Conservation (phyloP, 2,329 filamentous ascomycete genomes). For the Ceratocystis colombiana region DNA sequence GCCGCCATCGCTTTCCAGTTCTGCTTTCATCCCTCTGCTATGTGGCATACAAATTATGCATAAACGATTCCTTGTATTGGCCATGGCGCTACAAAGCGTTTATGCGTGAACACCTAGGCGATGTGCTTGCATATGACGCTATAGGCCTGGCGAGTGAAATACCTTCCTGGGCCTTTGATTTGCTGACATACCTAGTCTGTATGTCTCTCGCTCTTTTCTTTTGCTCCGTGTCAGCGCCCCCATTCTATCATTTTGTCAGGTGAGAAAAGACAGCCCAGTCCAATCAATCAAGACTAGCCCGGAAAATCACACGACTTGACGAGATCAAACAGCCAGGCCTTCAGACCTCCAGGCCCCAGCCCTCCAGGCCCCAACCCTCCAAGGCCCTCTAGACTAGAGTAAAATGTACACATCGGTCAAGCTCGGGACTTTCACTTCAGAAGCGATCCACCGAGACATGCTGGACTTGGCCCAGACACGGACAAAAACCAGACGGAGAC, state of each 20-base stretch:
- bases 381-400: too few species aligned
- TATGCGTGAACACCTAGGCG: background rate
- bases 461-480: background rate
- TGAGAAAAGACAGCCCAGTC: too few species aligned
- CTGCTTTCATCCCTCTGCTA: background rate
- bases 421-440: background rate
- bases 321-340: background rate
- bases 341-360: too few species aligned
- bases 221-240: too few species aligned
- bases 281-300: background rate
- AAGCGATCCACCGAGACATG: background rate
- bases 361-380: too few species aligned
- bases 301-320: background rate
- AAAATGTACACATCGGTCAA: too few species aligned
- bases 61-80: conserved; percentile 5
- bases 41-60: background rate
- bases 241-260: too few species aligned
- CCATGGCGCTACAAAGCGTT: conserved; percentile 9
- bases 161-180: background rate
- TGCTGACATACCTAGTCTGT: too few species aligned
- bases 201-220: too few species aligned
- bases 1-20: background rate
- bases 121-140: too few species aligned
- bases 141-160: background rate
- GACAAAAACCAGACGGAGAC: background rate